phyloP scores from a whole-genome alignment of 805 yeast species.

The Wickerhamomyces canadensis region DNA sequence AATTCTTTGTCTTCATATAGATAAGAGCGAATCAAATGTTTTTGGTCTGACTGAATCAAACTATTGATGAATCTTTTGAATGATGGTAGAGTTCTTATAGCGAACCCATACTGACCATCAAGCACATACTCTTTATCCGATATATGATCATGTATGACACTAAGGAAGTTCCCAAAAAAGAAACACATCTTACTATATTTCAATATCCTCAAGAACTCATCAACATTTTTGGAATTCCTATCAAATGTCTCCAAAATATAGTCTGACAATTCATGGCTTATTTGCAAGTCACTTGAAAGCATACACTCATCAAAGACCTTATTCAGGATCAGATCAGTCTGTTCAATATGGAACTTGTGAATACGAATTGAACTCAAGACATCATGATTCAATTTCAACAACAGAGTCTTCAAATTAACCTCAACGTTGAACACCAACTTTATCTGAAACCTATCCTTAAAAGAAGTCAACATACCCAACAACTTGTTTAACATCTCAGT shows the following conservation, averaged over 20 bases:
- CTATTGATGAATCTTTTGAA: constrained; percentile 23
- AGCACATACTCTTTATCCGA: constrained; percentile 3
- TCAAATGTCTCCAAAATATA: constrained; percentile 18
- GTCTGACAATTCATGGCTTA: constrained; percentile 17
- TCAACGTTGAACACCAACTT: constrained; percentile 22
- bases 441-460: constrained; percentile 15
- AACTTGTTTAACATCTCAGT: constrained; percentile 14
- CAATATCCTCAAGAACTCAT: constrained; percentile 19
- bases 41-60: constrained; percentile 5
- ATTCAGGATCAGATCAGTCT: constrained; percentile 20
- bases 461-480: constrained; percentile 13
- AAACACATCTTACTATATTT: constrained; percentile 22
- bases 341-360: constrained; percentile 19
- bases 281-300: constrained; percentile 10
- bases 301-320: constrained; percentile 17
- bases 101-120: constrained; percentile 12
- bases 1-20: constrained; percentile 19
- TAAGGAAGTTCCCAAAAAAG: constrained; percentile 20
- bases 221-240: constrained; percentile 18
- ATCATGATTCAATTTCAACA: constrained; percentile 14
- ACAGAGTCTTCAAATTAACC: constrained; percentile 15
- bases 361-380: constrained; percentile 11
- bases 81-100: constrained; percentile 31
- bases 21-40: constrained; percentile 8
- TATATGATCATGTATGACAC: constrained; percentile 8